Percentiles rank a stretch among this genome's conserved stretches.
These are phyloP conservation scores for Linum trigynum DNA, from an alignment of 345 rosid species.

Conservation along the genomic window DNA sequence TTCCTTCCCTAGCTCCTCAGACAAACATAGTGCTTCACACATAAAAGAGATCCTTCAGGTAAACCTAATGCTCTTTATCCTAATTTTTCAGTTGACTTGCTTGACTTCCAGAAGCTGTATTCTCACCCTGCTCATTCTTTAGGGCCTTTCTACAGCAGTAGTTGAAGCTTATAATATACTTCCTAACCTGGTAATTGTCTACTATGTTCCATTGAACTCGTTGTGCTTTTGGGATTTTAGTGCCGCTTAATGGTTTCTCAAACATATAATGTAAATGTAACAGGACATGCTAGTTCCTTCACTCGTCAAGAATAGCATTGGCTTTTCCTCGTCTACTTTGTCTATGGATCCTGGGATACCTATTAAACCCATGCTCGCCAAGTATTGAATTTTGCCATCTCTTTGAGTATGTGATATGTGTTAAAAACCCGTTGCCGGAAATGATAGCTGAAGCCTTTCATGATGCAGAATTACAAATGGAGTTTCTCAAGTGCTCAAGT, in stretches of 20 bases:
- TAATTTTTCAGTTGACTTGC: not conserved
- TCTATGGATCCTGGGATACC: constrained; percentile 83
- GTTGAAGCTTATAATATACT: constrained; percentile 74
- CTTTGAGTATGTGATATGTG: constrained; percentile 3
- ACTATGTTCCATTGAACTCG: not conserved
- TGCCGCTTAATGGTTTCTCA: not conserved
- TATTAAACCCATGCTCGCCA: constrained; percentile 92
- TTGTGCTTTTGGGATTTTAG: constrained; percentile 1
- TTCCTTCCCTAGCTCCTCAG: constrained; percentile 26
- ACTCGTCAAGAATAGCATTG: constrained; percentile 52
- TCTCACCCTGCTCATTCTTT: constrained; percentile 7
- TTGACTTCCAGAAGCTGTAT: too few relatives aligned
- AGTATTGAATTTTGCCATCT: constrained; percentile 30
- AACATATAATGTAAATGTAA: constrained; percentile 10
- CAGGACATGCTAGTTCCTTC: constrained; percentile 73
- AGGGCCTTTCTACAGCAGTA: constrained; percentile 62
- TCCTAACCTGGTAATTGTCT: constrained; percentile 61
- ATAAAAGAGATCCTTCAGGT: constrained; percentile 71
- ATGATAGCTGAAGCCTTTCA: not conserved
- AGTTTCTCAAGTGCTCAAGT: constrained; percentile 44
- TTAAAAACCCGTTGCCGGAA: not conserved
- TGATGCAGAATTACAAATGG: constrained; percentile 64
- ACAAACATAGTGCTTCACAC: constrained; percentile 31
- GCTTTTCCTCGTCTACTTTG: constrained; percentile 57
- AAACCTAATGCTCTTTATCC: not conserved